Conservation (phyloP, 768 basidiomycete species). For the Gymnopilus dilepis region DNA sequence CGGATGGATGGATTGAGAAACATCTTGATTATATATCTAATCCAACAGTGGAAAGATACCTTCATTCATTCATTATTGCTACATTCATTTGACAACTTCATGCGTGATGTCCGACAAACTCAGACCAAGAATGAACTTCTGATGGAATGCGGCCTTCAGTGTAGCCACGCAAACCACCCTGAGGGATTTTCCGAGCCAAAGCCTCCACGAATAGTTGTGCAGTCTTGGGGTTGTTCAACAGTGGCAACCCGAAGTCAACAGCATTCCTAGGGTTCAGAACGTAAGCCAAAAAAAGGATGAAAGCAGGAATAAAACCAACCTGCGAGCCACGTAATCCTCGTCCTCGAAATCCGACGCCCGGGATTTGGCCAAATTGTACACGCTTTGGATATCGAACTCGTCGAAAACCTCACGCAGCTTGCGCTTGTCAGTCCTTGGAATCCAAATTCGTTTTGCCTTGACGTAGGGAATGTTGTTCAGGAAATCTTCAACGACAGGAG, state of each 20-base stretch:
- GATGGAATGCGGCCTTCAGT: constrained; percentile 87
- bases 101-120: constrained; percentile 80
- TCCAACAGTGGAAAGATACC: not conserved
- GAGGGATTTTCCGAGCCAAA: constrained; percentile 81
- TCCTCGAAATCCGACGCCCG: constrained; percentile 80
- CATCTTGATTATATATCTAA: not conserved
- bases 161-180: constrained; percentile 79
- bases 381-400: constrained; percentile 92
- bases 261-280: constrained; percentile 65
- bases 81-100: constrained; percentile 35
- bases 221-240: constrained; percentile 88
- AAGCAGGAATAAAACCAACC: constrained; percentile 48
- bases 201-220: constrained; percentile 92
- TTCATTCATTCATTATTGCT: not conserved
- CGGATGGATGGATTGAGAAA: not conserved
- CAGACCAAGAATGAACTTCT: constrained; percentile 91
- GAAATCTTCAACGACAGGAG: constrained; percentile 76
- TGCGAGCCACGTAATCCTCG: constrained; percentile 95
- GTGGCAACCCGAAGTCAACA: constrained; percentile 92
- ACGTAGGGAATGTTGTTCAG: constrained; percentile 82
- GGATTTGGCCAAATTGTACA: constrained; percentile 88
- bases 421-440: constrained; percentile 96
- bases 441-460: constrained; percentile 86
- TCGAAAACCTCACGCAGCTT: constrained; percentile 93
- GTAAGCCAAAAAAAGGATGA: not conserved